Base-by-base conservation (phyloP, 192 early-diverging fungal species). In the Backusella psychrophila region DNA sequence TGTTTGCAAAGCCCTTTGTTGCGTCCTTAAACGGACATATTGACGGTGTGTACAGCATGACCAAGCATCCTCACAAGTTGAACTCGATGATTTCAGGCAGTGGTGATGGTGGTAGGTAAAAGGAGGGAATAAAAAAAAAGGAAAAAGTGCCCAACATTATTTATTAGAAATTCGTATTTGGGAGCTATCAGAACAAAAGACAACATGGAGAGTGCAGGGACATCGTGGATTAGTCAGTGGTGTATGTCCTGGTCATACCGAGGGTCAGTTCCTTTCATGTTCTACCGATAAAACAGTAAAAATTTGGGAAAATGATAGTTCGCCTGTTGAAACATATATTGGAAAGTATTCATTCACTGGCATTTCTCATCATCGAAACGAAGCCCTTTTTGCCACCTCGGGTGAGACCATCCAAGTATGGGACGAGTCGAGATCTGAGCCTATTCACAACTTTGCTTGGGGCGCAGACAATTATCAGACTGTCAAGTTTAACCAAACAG, bases 1-100 rank as follows among this genome's bases (percentile, higher is more conserved):
- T 99, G 88, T 95, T 99, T 87, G 95, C 98, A 69, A 98, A 98
- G 80, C 98, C 98, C 17, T 99, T 99, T 77, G 81, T 99, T 29
- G 96, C 90, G 6, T 90, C 94, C 19, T 83, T 99, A 31, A 85
- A 84, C 53, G 98, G 98, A 0, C 98, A 99, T 74, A 86, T 94
- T 46, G 98, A 99, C 72, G 98, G 98, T 52, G 94, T 99, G 19
- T 99, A 99, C 78, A 85, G 91, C 72, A 90, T 99, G 89, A 91
- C 93, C 0, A 98, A 99, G 83, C 96, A 99, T 75, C 96, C 98
- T 4, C 91, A 90, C 67, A 87, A 92, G 26, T 84, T 99, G 31
- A 93, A 93, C 21, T 90, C 87, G 42, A 80, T 98, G 29, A 88
- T 94, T 44, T 96, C 96, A 1, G 98, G 97, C 17, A 94, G 93